Evolutionary conservation across 768 basidiomycete species (phyloP).

Genomic region (Paxillus ammoniavirescens): DNA sequence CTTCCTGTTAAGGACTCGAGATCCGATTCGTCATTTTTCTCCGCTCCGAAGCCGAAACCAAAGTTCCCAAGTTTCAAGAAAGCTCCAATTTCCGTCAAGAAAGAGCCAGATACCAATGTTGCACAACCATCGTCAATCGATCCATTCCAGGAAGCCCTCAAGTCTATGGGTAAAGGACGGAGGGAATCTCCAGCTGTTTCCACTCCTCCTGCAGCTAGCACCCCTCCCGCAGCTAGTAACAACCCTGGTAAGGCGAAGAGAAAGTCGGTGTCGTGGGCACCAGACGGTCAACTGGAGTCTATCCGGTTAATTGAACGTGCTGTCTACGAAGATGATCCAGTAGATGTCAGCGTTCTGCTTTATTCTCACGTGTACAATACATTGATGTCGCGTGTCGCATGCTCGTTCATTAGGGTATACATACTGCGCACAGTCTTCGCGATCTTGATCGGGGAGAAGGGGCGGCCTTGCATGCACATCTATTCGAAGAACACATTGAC

Average conservation of each 20-base stretch:
- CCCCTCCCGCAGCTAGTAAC: slow-evolving; percentile 35
- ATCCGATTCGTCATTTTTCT: slow-evolving; percentile 87
- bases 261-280: slow-evolving; percentile 78
- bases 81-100: slow-evolving; percentile 51
- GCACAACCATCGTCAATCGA: slow-evolving; percentile 77
- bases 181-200: slow-evolving; percentile 61
- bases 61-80: slow-evolving; percentile 88
- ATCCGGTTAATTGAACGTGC: slow-evolving; percentile 82
- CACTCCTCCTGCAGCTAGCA: slow-evolving; percentile 47
- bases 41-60: slow-evolving; percentile 79
- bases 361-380: slow-evolving; percentile 43
- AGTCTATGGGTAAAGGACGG: slow-evolving; percentile 64
- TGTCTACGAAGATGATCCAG: slow-evolving; percentile 85
- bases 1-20: slow-evolving; percentile 68
- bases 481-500: slow-evolving; percentile 85
- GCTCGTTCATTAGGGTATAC: slow-evolving; percentile 60
- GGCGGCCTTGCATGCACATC: slow-evolving; percentile 75
- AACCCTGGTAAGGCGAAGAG: slow-evolving; percentile 56
- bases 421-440: slow-evolving; percentile 68
- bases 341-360: slow-evolving; percentile 70
- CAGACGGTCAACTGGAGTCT: slow-evolving; percentile 69
- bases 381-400: slow-evolving; percentile 46
- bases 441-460: slow-evolving; percentile 89
- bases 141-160: slow-evolving; percentile 81
- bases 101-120: slow-evolving; percentile 54